These are phyloP conservation scores for Erysiphe pulchra DNA, from an alignment of 2,329 filamentous ascomycete species.

Conservation along the genomic window DNA sequence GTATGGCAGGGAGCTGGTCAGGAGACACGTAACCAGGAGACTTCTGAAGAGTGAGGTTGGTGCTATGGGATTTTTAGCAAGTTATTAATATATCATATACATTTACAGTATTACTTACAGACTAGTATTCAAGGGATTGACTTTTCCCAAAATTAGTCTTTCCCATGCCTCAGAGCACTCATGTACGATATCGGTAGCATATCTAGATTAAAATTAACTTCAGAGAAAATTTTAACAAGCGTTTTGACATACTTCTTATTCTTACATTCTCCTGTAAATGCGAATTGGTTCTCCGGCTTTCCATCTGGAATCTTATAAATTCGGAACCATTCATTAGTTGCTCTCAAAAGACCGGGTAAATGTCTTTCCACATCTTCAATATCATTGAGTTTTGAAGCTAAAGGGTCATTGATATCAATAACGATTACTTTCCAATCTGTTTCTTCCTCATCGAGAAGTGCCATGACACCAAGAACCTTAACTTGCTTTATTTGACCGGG, in stretches of 20 bases:
- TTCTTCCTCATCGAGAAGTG: conserved; percentile 96
- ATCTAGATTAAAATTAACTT: conserved; percentile 22
- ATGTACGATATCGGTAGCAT: conserved; percentile 82
- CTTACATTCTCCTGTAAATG: conserved; percentile 99
- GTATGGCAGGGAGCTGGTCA: conserved; percentile 50
- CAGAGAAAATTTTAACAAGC: neutral
- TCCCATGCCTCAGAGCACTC: conserved; percentile 97
- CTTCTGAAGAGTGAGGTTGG: conserved; percentile 53
- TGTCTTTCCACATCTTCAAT: conserved; percentile 98
- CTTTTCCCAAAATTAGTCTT: conserved; percentile 80
- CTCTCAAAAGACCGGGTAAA: conserved; percentile 83
- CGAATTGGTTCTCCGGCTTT: conserved; percentile 99
- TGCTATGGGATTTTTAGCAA: conserved; percentile 24
- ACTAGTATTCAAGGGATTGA: conserved; percentile 47
- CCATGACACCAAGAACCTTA: conserved; percentile 99
- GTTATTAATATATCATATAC: neutral
- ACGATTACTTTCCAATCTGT: conserved; percentile 99
- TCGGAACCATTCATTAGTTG: conserved; percentile 99
- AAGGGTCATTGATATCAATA: conserved; percentile 92
- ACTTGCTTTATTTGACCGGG: conserved; percentile 96
- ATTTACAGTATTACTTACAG: conserved; percentile 33
- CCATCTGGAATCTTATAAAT: conserved; percentile 99
- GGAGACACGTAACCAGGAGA: conserved; percentile 47
- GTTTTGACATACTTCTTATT: conserved; percentile 55
- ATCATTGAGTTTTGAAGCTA: conserved; percentile 91